Percentiles rank a stretch among this genome's conserved stretches.
Evolutionary conservation across 2,329 filamentous ascomycete genomes (phyloP).

Genomic region (Chaetomium sp.): DNA sequence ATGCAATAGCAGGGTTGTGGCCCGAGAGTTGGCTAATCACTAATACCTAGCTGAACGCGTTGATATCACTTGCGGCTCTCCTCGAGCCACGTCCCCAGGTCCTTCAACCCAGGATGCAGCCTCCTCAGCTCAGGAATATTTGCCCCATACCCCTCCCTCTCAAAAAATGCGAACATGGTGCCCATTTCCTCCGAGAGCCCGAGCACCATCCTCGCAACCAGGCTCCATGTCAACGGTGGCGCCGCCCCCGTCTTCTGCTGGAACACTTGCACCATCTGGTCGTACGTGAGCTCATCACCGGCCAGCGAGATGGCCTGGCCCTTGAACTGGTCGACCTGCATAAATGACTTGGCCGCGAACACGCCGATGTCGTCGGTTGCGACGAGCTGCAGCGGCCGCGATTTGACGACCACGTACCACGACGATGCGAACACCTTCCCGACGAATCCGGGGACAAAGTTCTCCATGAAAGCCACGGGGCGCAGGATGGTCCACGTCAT

Average conservation of each 20-base stretch:
- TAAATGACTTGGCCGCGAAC: neutral
- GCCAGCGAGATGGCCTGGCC: neutral
- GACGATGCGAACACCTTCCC: neutral
- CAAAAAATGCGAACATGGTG: neutral
- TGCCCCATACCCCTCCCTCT: neutral
- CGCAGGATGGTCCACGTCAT: slow-evolving; percentile 1
- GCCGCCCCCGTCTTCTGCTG: neutral
- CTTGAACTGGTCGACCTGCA: neutral
- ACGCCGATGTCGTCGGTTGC: neutral
- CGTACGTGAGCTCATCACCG: neutral
- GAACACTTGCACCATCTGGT: neutral
- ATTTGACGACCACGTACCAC: neutral
- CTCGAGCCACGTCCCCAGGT: neutral
- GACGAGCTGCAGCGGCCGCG: slow-evolving; percentile 1
- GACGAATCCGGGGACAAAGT: neutral
- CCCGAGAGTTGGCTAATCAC: too few species aligned
- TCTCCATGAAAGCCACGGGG: neutral
- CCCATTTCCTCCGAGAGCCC: neutral
- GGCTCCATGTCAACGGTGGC: neutral
- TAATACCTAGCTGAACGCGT: too few species aligned
- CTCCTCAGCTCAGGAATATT: neutral
- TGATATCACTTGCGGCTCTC: neutral
- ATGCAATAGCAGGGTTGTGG: too few species aligned
- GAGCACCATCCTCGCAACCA: neutral
- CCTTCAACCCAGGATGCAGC: neutral